Evolutionary conservation across 371 early-diverging fungal genomes (phyloP).

Genomic region (Mortierella sp.): DNA sequence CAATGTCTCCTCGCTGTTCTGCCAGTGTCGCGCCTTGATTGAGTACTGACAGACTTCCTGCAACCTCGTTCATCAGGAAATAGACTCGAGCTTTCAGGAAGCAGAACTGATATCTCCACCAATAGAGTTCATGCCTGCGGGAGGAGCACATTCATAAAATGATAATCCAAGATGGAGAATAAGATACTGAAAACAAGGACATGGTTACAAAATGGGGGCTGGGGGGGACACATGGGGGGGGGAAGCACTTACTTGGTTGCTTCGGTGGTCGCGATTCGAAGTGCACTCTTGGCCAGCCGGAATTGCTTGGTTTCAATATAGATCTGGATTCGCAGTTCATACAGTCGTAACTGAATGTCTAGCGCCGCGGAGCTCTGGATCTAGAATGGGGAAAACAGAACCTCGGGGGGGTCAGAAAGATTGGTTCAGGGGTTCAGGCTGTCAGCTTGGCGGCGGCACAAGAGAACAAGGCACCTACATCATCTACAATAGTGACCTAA

Average conservation of each 20-base stretch:
- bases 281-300: conserved; percentile 38
- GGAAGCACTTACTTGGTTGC: conserved; percentile 43
- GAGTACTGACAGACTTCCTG: conserved; percentile 28
- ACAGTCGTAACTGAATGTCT: conserved; percentile 42
- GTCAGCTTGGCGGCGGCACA: no score
- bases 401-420: no score
- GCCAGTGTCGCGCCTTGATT: conserved; percentile 39
- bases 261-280: conserved; percentile 24
- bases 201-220: no score
- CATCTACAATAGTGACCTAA: conserved; percentile 36
- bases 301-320: conserved; percentile 32
- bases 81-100: conserved; percentile 32
- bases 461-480: conserved; percentile 5
- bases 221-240: no score
- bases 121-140: conserved; percentile 34
- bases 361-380: conserved; percentile 37
- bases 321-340: conserved; percentile 41
- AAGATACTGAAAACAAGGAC: no score
- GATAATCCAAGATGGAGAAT: no score
- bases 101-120: conserved; percentile 46
- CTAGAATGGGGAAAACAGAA: conserved; percentile 5
- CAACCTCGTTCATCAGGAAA: conserved; percentile 39
- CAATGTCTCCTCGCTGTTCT: conserved; percentile 33
- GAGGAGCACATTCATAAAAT: no score
- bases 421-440: no score